Evolutionary conservation across 2,329 filamentous ascomycete species (phyloP).

Genomic region (Magnaporthiopsis incrustans): DNA sequence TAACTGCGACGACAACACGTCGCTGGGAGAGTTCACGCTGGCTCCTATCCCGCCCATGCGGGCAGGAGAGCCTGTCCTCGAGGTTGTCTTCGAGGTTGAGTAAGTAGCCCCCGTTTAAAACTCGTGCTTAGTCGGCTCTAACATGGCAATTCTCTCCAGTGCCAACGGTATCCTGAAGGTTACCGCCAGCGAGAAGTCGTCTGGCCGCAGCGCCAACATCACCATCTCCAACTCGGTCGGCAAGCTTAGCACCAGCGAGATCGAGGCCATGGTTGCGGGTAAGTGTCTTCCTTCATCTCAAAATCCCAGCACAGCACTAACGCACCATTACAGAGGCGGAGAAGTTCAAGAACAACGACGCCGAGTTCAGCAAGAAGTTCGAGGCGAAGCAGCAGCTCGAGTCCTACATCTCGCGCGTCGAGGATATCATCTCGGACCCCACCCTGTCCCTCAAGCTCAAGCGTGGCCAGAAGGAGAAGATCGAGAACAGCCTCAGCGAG

Average conservation of each 20-base stretch:
- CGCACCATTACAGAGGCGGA: slow-evolving; percentile 59
- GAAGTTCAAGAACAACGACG: slow-evolving; percentile 97
- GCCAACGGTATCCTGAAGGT: slow-evolving; percentile 99
- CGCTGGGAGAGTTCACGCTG: slow-evolving; percentile 92
- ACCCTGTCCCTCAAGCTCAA: slow-evolving; percentile 95
- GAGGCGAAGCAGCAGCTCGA: slow-evolving; percentile 99
- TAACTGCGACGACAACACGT: slow-evolving; percentile 98
- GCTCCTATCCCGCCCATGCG: slow-evolving; percentile 82
- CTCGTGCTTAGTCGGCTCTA: not conserved
- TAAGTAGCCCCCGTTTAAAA: not conserved
- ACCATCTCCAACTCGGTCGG: slow-evolving; percentile 99
- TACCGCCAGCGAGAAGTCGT: slow-evolving; percentile 97
- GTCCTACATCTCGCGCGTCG: slow-evolving; percentile 96
- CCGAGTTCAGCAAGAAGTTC: slow-evolving; percentile 99
- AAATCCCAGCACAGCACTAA: not conserved
- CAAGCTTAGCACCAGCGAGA: slow-evolving; percentile 90
- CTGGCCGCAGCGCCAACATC: slow-evolving; percentile 96
- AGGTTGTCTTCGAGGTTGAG: slow-evolving; percentile 98
- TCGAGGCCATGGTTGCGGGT: slow-evolving; percentile 95
- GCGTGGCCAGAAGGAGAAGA: slow-evolving; percentile 99
- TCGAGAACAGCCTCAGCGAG: slow-evolving; percentile 92
- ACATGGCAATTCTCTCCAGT: not conserved
- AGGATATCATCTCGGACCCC: slow-evolving; percentile 98
- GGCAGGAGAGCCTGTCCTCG: slow-evolving; percentile 91
- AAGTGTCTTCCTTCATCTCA: slow-evolving; percentile 21